These are phyloP conservation scores for Solanum okadae DNA, from an alignment of 257 asterid genomes.

Conservation along the genomic window DNA sequence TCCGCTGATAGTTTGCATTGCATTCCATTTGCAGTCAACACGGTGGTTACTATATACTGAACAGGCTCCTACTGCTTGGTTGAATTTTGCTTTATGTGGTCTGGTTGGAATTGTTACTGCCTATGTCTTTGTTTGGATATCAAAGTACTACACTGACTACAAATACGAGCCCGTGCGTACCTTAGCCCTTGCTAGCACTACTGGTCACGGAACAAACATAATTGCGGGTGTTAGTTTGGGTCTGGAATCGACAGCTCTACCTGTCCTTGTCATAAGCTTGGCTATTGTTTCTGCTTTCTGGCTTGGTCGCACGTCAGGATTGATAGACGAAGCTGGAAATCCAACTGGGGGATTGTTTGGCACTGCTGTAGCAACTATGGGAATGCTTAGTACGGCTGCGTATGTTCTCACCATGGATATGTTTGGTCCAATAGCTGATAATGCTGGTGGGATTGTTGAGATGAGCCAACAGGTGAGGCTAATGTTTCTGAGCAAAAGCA, in stretches of 20 bases:
- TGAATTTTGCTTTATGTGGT: conserved; percentile 92
- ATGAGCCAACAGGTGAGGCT: conserved; percentile 95
- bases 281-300: conserved; percentile 87
- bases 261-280: conserved; percentile 81
- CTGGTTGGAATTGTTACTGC: conserved; percentile 95
- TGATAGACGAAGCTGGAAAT: conserved; percentile 83
- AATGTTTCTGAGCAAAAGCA: background rate
- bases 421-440: conserved; percentile 99
- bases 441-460: conserved; percentile 99
- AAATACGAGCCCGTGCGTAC: conserved; percentile 95
- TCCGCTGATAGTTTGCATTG: conserved; percentile 5
- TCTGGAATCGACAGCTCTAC: conserved; percentile 98
- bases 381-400: conserved; percentile 99
- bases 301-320: conserved; percentile 96
- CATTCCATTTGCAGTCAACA: conserved; percentile 70
- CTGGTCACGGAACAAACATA: conserved; percentile 97
- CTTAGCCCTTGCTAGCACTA: conserved; percentile 87
- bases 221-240: conserved; percentile 99
- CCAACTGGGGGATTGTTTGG: conserved; percentile 99
- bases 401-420: conserved; percentile 98
- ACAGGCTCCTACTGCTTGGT: conserved; percentile 98
- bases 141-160: conserved; percentile 92
- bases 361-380: conserved; percentile 99
- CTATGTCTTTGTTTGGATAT: conserved; percentile 78
- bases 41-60: conserved; percentile 98